Base-by-base conservation (phyloP, 106 monocot genomes). In the Agapanthus africanus region DNA sequence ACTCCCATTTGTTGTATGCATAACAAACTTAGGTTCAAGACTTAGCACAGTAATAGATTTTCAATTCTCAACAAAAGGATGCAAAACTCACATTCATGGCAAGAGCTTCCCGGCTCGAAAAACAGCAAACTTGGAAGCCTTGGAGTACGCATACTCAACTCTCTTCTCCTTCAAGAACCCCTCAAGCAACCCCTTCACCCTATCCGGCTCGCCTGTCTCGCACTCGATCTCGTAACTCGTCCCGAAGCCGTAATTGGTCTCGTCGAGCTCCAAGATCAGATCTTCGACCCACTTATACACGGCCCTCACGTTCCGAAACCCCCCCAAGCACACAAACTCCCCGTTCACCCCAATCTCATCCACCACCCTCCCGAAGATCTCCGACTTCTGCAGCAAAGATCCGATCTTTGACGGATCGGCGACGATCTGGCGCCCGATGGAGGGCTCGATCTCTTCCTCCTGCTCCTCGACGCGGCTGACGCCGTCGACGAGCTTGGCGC, bases 381-480 rank as follows among this genome's bases (percentile, higher is more conserved):
- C 28, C 23, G 88, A 91, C 0, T 66, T 62, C 37, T 39, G 28
- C 2, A 69, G 63, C 57, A 84, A 69, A 63, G 40, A 52, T 30
- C 57, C 31, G 26, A 91, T 77, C 26, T 78, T 73, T 44, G 65
- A 56, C 22, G 94, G 85, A 22, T 95, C 79, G 14, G 73, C 76
- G 25, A 74, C 83, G 76, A 78, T 82, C 16, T 77, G 66, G 31
- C 90, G 79, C 71, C 74, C 93, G 30, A 88, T 49, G 4, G 74
- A 27, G 11, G 92, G 90, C 4, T 87, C 83, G 47, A 99, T 65
- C 3, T 89, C 93, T 71, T 99, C 99, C 75, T 99, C 99, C 15
- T 80, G 77, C 77, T 99, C 99, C 82, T 99, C 99, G 18, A 99
- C 99, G 25, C 90, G 80, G 80, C 99, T 99, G 63, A 99, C 36